Evolutionary conservation across 1,139 yeast genomes (phyloP).

Genomic region (Blastobotrys petasosporus): DNA sequence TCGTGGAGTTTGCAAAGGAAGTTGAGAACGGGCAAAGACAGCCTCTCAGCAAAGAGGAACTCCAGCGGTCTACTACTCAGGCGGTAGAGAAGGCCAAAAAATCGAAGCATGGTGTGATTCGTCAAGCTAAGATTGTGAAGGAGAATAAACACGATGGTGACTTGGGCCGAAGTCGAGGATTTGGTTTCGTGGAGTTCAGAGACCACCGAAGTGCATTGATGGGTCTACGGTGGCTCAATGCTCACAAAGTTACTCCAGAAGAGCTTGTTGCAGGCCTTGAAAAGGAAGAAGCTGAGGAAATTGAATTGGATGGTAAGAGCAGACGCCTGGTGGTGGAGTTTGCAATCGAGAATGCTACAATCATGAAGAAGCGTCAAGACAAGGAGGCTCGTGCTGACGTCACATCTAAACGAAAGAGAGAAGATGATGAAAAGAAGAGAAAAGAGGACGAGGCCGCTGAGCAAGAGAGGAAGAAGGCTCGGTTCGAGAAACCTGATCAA

Average conservation of each 20-base stretch:
- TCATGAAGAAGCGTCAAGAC: constrained; percentile 83
- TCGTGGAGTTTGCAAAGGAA: constrained; percentile 92
- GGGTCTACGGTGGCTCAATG: constrained; percentile 97
- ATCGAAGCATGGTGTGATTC: constrained; percentile 80
- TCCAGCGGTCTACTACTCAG: constrained; percentile 66
- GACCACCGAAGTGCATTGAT: constrained; percentile 91
- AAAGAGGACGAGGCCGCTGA: constrained; percentile 27
- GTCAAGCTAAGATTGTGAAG: constrained; percentile 86
- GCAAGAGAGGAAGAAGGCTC: constrained; percentile 25
- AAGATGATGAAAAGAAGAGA: constrained; percentile 30
- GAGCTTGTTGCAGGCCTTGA: constrained; percentile 68
- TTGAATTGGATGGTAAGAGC: constrained; percentile 40
- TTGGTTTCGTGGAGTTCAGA: constrained; percentile 89
- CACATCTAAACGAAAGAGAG: constrained; percentile 26
- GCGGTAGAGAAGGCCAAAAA: constrained; percentile 48
- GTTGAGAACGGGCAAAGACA: constrained; percentile 72
- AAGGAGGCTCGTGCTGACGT: constrained; percentile 23
- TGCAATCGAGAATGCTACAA: constrained; percentile 92
- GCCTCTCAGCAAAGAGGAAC: constrained; percentile 84
- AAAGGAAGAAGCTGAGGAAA: constrained; percentile 57
- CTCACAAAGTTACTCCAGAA: constrained; percentile 69
- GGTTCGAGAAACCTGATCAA: constrained; percentile 32
- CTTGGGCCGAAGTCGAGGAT: constrained; percentile 89
- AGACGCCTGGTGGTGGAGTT: constrained; percentile 89
- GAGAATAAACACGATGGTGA: constrained; percentile 89